Evolutionary conservation across 495 filamentous ascomycete genomes (phyloP).

Genomic region (Symbiotaphrina buchneri): DNA sequence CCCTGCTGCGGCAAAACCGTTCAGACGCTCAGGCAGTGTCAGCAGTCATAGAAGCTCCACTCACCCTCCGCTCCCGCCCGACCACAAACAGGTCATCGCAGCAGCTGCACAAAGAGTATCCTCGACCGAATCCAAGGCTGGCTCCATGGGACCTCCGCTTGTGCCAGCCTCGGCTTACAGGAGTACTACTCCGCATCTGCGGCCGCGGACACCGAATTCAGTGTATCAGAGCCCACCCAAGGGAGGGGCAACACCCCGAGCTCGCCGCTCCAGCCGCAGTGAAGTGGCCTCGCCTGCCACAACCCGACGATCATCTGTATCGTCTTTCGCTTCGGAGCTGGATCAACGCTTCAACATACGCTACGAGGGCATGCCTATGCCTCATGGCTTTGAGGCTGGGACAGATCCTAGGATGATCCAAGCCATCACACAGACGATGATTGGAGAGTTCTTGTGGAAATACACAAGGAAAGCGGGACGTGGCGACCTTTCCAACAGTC

Average conservation of each 20-base stretch:
- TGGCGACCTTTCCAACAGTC: constrained; percentile 61
- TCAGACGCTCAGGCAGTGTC: constrained; percentile 43
- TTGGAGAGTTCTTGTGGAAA: constrained; percentile 96
- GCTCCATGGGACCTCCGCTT: constrained; percentile 66
- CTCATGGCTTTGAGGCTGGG: constrained; percentile 32
- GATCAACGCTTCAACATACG: constrained; percentile 73
- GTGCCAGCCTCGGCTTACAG: constrained; percentile 63
- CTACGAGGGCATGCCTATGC: constrained; percentile 28
- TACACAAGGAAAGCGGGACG: constrained; percentile 86
- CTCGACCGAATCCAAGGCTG: constrained; percentile 10
- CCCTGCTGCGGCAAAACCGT: constrained; percentile 6
- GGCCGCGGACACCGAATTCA: constrained; percentile 48
- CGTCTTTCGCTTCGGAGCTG: constrained; percentile 85
- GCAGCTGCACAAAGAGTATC: constrained; percentile 38
- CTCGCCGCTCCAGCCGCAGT: constrained; percentile 24
- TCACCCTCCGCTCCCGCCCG: constrained; percentile 56
- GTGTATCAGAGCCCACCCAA: constrained; percentile 9
- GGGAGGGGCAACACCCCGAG: constrained; percentile 32
- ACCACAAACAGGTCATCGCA: constrained; percentile 67
- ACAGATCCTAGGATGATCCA: constrained; percentile 98
- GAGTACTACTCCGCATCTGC: constrained; percentile 15
- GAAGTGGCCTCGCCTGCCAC: constrained; percentile 23
- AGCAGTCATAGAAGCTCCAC: constrained; percentile 31
- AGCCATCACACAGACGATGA: constrained; percentile 98
- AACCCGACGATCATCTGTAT: constrained; percentile 59